A percentile compares a stretch with the other conserved stretches of the same genome.
Evolutionary conservation across 2,329 filamentous ascomycete genomes (phyloP).

Genomic region (Ophiosphaerella narmari): DNA sequence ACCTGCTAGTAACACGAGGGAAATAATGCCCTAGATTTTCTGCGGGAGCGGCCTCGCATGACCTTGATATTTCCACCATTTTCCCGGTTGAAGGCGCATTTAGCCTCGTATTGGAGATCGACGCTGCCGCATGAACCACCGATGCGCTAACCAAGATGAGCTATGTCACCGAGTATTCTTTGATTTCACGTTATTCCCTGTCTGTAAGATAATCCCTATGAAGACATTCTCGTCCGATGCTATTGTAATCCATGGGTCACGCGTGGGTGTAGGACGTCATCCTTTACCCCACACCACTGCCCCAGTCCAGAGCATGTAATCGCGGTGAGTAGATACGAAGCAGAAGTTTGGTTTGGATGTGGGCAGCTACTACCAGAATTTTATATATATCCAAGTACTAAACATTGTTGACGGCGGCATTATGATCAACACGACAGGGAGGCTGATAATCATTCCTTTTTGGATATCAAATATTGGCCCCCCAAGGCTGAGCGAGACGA

Average conservation of each 20-base stretch:
- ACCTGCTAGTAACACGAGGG: not conserved
- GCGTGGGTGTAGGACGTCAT: constrained; percentile 6
- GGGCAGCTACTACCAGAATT: too few species aligned
- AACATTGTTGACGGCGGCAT: too few species aligned
- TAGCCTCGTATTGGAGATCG: constrained; percentile 18
- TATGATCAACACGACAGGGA: too few species aligned
- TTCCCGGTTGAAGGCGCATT: constrained; percentile 7
- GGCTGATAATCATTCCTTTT: too few species aligned
- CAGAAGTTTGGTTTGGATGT: too few species aligned
- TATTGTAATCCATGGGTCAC: constrained; percentile 8
- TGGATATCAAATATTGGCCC: too few species aligned
- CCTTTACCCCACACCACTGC: constrained; percentile 7
- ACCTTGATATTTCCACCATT: constrained; percentile 4
- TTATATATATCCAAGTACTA: too few species aligned
- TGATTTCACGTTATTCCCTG: constrained; percentile 4
- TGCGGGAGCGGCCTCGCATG: not conserved
- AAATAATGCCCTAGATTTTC: not conserved
- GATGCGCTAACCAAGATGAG: constrained; percentile 7
- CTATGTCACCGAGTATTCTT: constrained; percentile 8
- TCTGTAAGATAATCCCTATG: not conserved
- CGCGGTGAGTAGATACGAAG: not conserved
- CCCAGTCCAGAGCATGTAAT: not conserved
- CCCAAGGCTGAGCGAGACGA: not conserved
- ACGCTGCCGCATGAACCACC: constrained; percentile 16
- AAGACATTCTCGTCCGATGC: not conserved